Percentiles rank a stretch among this genome's conserved stretches.
Evolutionary conservation across 2,329 filamentous ascomycete species (phyloP).

Genomic region (Sporothrix phasma): DNA sequence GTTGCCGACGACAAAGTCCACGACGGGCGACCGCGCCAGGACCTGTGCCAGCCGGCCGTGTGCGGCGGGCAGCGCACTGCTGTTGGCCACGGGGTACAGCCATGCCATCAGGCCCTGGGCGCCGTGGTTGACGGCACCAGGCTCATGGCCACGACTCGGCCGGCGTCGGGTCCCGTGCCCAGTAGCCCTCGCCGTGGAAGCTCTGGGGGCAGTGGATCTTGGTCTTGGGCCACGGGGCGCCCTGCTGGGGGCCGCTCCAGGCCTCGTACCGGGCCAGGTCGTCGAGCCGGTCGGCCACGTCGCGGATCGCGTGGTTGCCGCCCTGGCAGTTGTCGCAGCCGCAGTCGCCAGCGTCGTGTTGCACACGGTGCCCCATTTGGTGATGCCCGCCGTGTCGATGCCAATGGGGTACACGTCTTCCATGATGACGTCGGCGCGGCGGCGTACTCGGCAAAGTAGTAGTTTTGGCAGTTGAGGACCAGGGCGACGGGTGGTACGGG

Average conservation of each 20-base stretch:
- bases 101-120: slow-evolving; percentile 35
- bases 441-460: slow-evolving; percentile 47
- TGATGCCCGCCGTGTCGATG: slow-evolving; percentile 43
- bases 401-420: slow-evolving; percentile 51
- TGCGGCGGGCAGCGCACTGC: slow-evolving; percentile 26
- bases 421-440: slow-evolving; percentile 46
- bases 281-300: slow-evolving; percentile 35
- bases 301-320: slow-evolving; percentile 36
- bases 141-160: slow-evolving; percentile 37
- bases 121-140: slow-evolving; percentile 36
- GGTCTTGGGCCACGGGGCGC: slow-evolving; percentile 32
- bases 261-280: slow-evolving; percentile 29
- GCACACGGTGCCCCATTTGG: slow-evolving; percentile 45
- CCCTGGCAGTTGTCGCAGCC: slow-evolving; percentile 53
- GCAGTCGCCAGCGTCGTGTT: slow-evolving; percentile 51
- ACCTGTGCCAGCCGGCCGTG: slow-evolving; percentile 32
- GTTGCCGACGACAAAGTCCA: slow-evolving; percentile 31
- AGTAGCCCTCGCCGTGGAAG: slow-evolving; percentile 39
- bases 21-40: slow-evolving; percentile 29
- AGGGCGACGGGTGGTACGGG: slow-evolving; percentile 52
- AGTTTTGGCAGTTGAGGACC: slow-evolving; percentile 52
- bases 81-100: slow-evolving; percentile 32
- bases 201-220: slow-evolving; percentile 38
- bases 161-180: slow-evolving; percentile 35
- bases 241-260: slow-evolving; percentile 25